Evolutionary conservation across 345 rosid genomes (phyloP), one percentile per base, ranked within the genome.

Genomic region (Theobroma cacao): DNA sequence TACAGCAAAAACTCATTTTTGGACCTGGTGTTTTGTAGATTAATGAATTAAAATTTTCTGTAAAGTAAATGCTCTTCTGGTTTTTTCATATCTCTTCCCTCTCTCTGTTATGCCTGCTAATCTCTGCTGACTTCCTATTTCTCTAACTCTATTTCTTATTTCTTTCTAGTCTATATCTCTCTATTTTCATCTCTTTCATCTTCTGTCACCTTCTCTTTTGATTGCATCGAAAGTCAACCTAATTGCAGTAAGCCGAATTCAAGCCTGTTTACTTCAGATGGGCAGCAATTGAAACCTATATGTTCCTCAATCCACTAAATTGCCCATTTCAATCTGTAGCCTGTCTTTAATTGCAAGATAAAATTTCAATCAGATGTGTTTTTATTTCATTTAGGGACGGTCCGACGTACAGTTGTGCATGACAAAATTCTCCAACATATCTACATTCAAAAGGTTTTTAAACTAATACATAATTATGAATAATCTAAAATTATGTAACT

Each of bases 151-250:
- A 22, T n/a, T n/a, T n/a, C 18, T 22, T 22, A 22, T 41, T 67
- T 41, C 72, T 41, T 65, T 36, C 30, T n/a, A 65, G 15, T 65
- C 71, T 65, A 65, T 65, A 67, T 14, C 50, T 41, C 33, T 67
- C 34, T 13, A 13, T 58, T 58, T 24, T 24, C 62, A 24, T 13
- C 12, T 61, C 2, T 52, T 61, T 61, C 22, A 31, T 34, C 52
- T 67, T 41, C 47, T 28, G 24, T 66, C 33, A 12, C 55, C 18
- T 50, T 50, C 55, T 60, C 38, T 60, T 30, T n/a, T 13, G n/a
- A 10, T 5, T 66, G 52, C 14, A 66, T 40, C 30, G 24, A 66
- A 12, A 66, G 31, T 66, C 5, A 40, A 64, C 70, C 22, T 11
- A 20, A 9, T 20, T 3, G 24, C 69, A 36, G 13, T 64, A n/a